Base-by-base conservation (phyloP, 202 grass and related monocot species). In the Zoysia matrella region DNA sequence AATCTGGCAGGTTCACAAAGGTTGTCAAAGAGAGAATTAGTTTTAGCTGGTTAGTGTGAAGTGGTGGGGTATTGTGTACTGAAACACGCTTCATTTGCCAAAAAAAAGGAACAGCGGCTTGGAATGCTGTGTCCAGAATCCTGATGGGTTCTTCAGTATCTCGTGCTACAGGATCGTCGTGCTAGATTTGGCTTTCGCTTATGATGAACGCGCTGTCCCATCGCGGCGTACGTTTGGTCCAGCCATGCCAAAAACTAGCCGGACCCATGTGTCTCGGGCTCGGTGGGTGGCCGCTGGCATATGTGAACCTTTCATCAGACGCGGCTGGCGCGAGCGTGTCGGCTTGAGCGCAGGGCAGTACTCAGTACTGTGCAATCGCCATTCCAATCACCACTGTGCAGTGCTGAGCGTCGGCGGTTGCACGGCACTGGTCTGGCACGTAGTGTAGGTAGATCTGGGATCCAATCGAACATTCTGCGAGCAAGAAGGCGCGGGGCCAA, bases 401-500 rank as follows among this genome's bases (percentile, higher is more conserved):
- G 75, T 57, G 67, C 49, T 40, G 77, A 4, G 78, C 76, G 83
- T 89, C 87, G 83, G 78, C 78, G 83, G 67, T 67, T 62, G 60
- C 10, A 22, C 49, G 62, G 22, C n/a, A 13, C 12, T 8, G 7
- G 44, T 8, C 65, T 47, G 4, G 56, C 18, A 5, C 8, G 22
- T 67, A 16, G 18, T 75, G 36, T 71, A 61, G 65, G 41, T 52
- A 44, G 77, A 71, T 71, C 55, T 36, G 30, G 43, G 73, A 36
- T 36, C 30, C 30, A 36, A 54, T 82, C 57, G 9, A 77, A 67
- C 67, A 58, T 81, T 45, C 57, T 1, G 60, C 45, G 43, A 8
- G 48, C 16, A 44, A 46, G 39, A 2, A 12, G 54, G 8, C 7
- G 12, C 13, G 43, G 77, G 14, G 64, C 66, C 47, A 16, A 68